Evolutionary conservation across 1,284 basidiomycete genomes (phyloP), one percentile per base, ranked within the genome.

Genomic region (Hymenochaete sp.): DNA sequence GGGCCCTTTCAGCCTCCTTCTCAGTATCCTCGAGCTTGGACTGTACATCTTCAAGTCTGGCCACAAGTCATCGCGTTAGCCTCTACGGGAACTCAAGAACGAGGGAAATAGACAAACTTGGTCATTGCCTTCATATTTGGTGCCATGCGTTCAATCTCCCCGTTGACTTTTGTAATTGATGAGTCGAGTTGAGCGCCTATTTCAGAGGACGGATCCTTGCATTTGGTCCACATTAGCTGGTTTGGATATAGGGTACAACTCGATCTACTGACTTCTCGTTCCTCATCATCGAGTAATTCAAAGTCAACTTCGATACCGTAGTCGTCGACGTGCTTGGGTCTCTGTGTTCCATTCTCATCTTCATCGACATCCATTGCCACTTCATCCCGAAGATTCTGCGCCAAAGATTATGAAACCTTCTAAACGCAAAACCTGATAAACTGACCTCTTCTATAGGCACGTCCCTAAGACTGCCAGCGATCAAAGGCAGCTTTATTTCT

Each of bases 91-190:
- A 36, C 27, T 13, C 46, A 14, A 45, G 11, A 13, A 19, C 21
- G 4, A 19, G 14, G 10, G 1, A 27, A 43, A n/a, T n/a, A n/a
- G 9, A 53, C 76, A 31, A 42, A 84, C 78, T 82, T 73, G 51
- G 97, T 92, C 52, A 93, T 85, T 0, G 93, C 93, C 62, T 97
- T 97, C 77, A 97, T 77, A 63, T 98, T 98, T 11, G 96, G 95
- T 3, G 90, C 87, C 81, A 98, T 88, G 44, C 80, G 78, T 58
- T 98, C 93, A 45, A 98, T 91, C 52, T 98, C 93, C 4, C 72
- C 66, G 48, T 71, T 78, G 37, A 93, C 66, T 55, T 82, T 84
- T 7, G 72, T 57, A 38, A 97, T 82, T 33, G 77, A 71, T n/a
- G 77, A 71, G 53, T 96, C 90, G 29, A 93, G 75, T 54, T 87